Percentiles rank a stretch among this genome's conserved stretches.
These are phyloP conservation scores for Claviceps digitariae DNA, from an alignment of 2,329 filamentous ascomycete genomes.

Conservation along the genomic window DNA sequence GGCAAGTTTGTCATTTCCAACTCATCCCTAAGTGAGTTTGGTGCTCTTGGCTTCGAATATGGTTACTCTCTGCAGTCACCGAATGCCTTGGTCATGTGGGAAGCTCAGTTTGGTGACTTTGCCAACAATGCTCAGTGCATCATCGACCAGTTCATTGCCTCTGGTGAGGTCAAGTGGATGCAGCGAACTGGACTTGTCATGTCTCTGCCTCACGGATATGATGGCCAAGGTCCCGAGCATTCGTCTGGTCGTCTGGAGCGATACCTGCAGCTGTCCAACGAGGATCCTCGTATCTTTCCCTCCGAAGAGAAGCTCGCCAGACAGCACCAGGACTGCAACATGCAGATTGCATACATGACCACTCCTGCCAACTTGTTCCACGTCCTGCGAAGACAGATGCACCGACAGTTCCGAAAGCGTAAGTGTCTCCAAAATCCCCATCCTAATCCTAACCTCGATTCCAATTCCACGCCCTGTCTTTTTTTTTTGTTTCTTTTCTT, in stretches of 20 bases:
- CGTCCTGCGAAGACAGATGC: slow-evolving; percentile 90
- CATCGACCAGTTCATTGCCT: slow-evolving; percentile 97
- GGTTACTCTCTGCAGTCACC: slow-evolving; percentile 95
- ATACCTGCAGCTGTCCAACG: slow-evolving; percentile 93
- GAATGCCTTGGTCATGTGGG: slow-evolving; percentile 97
- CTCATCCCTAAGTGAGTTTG: slow-evolving; percentile 64
- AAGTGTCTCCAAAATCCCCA: slow-evolving; percentile 27
- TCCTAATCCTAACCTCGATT: too few relatives aligned
- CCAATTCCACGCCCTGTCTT: too few relatives aligned
- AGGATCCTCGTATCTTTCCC: slow-evolving; percentile 91
- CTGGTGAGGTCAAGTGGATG: slow-evolving; percentile 96
- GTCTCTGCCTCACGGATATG: slow-evolving; percentile 93
- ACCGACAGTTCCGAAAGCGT: slow-evolving; percentile 99
- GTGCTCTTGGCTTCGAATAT: slow-evolving; percentile 89
- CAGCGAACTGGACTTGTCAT: slow-evolving; percentile 94
- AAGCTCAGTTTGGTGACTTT: slow-evolving; percentile 98
- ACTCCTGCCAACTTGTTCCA: slow-evolving; percentile 94
- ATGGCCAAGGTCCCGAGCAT: slow-evolving; percentile 96
- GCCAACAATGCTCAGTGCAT: slow-evolving; percentile 99
- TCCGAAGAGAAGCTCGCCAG: slow-evolving; percentile 77
- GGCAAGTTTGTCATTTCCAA: slow-evolving; percentile 95
- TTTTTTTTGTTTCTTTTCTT: too few relatives aligned
- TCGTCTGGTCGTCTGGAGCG: slow-evolving; percentile 95
- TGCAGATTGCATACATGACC: slow-evolving; percentile 98
- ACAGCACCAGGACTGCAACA: slow-evolving; percentile 99